Conservation (phyloP, 129 eudicot genomes). For the Mikania micrantha region DNA sequence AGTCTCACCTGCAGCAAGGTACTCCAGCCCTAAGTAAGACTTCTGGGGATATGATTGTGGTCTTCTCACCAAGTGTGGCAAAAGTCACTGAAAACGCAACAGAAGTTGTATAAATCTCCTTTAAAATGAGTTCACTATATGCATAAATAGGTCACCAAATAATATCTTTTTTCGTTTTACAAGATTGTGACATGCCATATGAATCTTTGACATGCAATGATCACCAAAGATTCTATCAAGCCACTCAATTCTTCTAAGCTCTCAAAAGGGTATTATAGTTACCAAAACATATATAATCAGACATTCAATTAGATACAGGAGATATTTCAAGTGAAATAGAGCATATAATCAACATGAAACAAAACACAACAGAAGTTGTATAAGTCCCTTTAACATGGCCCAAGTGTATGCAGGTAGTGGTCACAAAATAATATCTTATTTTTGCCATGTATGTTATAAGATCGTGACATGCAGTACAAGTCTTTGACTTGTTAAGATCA, state of each 20-base stretch:
- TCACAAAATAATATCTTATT: not conserved
- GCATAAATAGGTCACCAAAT: not conserved
- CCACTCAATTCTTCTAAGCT: too few relatives aligned
- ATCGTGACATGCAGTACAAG: slow-evolving; percentile 8
- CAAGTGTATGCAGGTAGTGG: not conserved
- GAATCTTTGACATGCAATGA: too few relatives aligned
- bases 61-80: slow-evolving; percentile 83
- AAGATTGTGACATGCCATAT: too few relatives aligned
- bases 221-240: too few relatives aligned
- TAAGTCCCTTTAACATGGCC: not conserved
- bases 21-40: slow-evolving; percentile 72
- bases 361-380: not conserved
- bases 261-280: too few relatives aligned
- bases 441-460: not conserved
- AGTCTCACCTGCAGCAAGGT: slow-evolving; percentile 82
- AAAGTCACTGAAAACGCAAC: slow-evolving; percentile 54
- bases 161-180: not conserved
- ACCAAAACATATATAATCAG: too few relatives aligned
- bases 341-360: too few relatives aligned
- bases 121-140: not conserved
- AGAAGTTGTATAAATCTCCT: not conserved
- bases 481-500: not conserved
- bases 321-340: too few relatives aligned
- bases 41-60: slow-evolving; percentile 92
- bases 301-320: too few relatives aligned